Evolutionary conservation across 2,329 filamentous ascomycete genomes (phyloP), one percentile per base, ranked within the genome.

Genomic region (Beauveria medogensis): DNA sequence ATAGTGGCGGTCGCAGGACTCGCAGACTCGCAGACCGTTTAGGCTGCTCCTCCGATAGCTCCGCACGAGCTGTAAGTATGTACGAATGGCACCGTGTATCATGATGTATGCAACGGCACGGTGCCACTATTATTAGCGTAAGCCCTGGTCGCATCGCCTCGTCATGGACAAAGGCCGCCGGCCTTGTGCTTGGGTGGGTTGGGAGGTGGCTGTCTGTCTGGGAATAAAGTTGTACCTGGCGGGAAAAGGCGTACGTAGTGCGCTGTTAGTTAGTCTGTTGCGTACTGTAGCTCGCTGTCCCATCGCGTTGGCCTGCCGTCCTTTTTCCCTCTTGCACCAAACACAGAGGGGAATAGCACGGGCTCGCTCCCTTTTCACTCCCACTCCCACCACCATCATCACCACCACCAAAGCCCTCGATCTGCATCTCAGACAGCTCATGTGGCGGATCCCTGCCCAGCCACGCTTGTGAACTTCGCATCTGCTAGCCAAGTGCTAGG

Each of bases 361-460:
- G 28, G 18, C n/a, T 37, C 22, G 16, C 9, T 52, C 28, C 9
- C 50, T 37, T 37, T 9, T 30, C 14, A 9, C 47, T 26, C 24
- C 8, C 14, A 9, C 47, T 26, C 24, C 8, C 28, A 30, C 22
- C 22, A n/a, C 28, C 9, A 34, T 14, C 52, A 14, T 10, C 50
- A 47, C 44, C 20, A 16, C 12, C 14, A 37, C 34, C 34, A 12
- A 37, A 30, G 10, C 22, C 55, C 46, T 48, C 44, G 55, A 57
- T 57, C 55, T 50, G 34, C 55, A 57, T 57, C 55, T 57, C 55
- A 50, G 44, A 50, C 55, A 57, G 18, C 26, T 37, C 30, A 47
- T 34, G 54, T 56, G 54, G 54, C 43, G 43, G 54, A 56, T 48
- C 54, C 54, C 34, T 46, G 28, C 41, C 55, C 44, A 50, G 55